These are phyloP conservation scores for Periconia sp. DNA, from an alignment of 2,329 filamentous ascomycete genomes.

Conservation along the genomic window DNA sequence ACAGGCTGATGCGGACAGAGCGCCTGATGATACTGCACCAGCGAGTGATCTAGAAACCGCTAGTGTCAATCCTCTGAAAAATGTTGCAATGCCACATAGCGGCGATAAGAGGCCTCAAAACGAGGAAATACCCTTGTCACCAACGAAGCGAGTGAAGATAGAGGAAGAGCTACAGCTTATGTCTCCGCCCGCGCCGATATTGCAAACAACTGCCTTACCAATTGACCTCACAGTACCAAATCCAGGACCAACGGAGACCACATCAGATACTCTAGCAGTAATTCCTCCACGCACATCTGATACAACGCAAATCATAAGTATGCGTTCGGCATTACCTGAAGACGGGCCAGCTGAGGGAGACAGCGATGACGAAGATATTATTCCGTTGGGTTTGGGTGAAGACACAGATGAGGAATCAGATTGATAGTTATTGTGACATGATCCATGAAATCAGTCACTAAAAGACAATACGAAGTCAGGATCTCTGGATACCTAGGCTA, in stretches of 20 bases:
- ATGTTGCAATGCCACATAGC: slow-evolving; percentile 7
- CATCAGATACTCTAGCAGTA: not conserved
- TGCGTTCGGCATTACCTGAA: no score
- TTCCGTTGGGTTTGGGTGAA: slow-evolving; percentile 40
- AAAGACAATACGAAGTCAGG: no score
- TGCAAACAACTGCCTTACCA: no score
- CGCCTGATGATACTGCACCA: no score
- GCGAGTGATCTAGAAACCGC: no score
- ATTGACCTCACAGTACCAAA: slow-evolving; percentile 2
- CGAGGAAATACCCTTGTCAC: slow-evolving; percentile 26
- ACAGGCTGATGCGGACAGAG: not conserved
- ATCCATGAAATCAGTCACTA: no score
- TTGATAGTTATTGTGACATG: not conserved
- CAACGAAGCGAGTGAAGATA: slow-evolving; percentile 36
- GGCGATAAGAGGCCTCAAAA: slow-evolving; percentile 30
- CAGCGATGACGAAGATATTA: slow-evolving; percentile 39
- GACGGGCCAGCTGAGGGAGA: slow-evolving; percentile 22
- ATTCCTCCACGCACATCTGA: no score
- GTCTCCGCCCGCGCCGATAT: slow-evolving; percentile 8
- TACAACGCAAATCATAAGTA: no score
- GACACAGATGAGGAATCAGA: slow-evolving; percentile 46
- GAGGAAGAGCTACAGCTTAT: slow-evolving; percentile 3
- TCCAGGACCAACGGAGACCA: not conserved
- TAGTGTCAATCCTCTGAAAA: no score
- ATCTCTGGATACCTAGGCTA: no score